These are phyloP conservation scores for Rostrohypoxylon terebratum DNA, from an alignment of 495 filamentous ascomycete genomes.

Conservation along the genomic window DNA sequence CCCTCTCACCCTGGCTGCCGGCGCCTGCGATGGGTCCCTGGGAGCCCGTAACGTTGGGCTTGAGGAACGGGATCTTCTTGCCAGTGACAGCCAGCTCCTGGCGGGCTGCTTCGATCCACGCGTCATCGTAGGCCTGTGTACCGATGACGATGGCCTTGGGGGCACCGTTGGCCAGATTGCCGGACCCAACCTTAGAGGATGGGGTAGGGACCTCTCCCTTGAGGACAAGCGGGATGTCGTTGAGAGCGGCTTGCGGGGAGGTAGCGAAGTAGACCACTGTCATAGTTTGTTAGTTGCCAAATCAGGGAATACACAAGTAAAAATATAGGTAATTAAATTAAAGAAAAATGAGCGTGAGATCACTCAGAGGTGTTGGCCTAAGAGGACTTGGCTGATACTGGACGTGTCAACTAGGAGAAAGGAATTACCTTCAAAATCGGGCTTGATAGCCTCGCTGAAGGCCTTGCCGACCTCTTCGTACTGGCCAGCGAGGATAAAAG, in stretches of 20 bases:
- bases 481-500: constrained; percentile 36
- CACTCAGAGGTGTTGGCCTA: no score
- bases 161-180: constrained; percentile 4
- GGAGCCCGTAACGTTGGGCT: constrained; percentile 6
- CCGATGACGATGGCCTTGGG: constrained; percentile 30
- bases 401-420: neutral
- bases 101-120: constrained; percentile 18
- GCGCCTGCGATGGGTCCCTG: neutral
- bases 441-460: constrained; percentile 37
- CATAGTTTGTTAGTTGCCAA: neutral
- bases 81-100: constrained; percentile 11
- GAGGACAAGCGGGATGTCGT: constrained; percentile 31
- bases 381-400: no score
- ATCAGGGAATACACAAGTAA: no score
- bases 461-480: constrained; percentile 26
- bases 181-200: constrained; percentile 4
- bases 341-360: no score
- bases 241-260: constrained; percentile 20
- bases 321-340: no score
- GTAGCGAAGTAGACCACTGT: constrained; percentile 30
- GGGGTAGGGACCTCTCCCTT: constrained; percentile 22
- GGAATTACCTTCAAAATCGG: constrained; percentile 33
- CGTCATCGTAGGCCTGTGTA: constrained; percentile 23
- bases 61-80: constrained; percentile 29
- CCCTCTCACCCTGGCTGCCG: constrained; percentile 5